Conservation (phyloP, 176 grass and related monocot genomes). For the Lolium rigidum region DNA sequence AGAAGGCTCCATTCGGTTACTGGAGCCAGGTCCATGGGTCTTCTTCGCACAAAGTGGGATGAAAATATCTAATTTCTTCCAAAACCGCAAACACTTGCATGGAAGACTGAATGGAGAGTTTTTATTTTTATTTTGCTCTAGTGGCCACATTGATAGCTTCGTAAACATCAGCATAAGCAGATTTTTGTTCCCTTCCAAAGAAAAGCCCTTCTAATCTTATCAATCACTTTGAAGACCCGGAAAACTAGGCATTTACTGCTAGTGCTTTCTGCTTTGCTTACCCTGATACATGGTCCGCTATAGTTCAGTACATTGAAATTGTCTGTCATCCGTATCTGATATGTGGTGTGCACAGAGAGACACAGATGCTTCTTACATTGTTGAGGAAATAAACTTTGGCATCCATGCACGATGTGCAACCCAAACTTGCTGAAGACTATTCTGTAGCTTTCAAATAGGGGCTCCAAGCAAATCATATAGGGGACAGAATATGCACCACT, state of each 20-base stretch:
- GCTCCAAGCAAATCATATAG: neutral
- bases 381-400: slow-evolving; percentile 14
- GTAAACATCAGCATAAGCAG: no score
- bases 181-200: no score
- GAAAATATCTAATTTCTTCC: no score
- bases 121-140: no score
- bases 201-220: no score
- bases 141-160: no score
- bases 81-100: no score
- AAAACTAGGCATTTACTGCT: neutral
- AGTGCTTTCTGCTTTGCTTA: neutral
- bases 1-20: no score
- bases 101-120: no score
- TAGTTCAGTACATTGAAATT: neutral
- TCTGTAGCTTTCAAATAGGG: slow-evolving; percentile 1
- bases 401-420: slow-evolving; percentile 17
- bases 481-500: neutral
- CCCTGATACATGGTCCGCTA: neutral
- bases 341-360: slow-evolving; percentile 4
- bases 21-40: no score
- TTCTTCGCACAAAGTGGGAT: no score
- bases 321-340: neutral
- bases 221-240: no score
- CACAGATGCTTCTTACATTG: neutral
- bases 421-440: slow-evolving; percentile 8